These are phyloP conservation scores for Bathelium albidoporum DNA, from an alignment of 495 filamentous ascomycete species.

Conservation along the genomic window DNA sequence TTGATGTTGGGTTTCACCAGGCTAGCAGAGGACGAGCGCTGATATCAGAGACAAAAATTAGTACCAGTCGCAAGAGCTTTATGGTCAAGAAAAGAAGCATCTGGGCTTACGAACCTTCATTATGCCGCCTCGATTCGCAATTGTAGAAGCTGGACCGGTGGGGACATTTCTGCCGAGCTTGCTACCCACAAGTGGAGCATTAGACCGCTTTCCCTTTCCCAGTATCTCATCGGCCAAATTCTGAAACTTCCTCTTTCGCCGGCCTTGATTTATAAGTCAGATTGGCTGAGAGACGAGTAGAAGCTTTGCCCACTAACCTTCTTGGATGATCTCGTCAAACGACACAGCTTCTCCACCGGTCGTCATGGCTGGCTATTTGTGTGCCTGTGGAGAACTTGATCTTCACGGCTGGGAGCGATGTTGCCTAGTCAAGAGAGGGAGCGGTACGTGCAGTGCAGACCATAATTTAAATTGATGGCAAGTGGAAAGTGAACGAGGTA, in stretches of 20 bases:
- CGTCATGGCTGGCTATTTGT: conserved; percentile 20
- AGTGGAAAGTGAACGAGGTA: no score
- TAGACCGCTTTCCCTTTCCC: conserved; percentile 38
- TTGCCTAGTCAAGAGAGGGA: no score
- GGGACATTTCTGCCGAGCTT: conserved; percentile 34
- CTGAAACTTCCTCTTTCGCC: conserved; percentile 22
- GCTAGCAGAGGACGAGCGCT: conserved; percentile 34
- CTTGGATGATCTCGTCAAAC: conserved; percentile 18
- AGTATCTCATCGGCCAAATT: conserved; percentile 58
- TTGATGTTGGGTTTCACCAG: conserved; percentile 36
- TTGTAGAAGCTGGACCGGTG: conserved; percentile 40
- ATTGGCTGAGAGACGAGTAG: background rate
- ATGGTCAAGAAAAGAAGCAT: conserved; percentile 3
- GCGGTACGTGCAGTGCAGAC: no score
- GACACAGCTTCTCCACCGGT: conserved; percentile 5
- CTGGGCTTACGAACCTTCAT: conserved; percentile 50
- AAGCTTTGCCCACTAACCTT: conserved; percentile 5
- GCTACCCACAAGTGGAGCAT: background rate
- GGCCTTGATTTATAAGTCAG: background rate
- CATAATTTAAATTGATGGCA: no score
- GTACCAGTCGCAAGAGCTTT: background rate
- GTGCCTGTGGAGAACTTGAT: no score
- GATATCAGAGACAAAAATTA: background rate
- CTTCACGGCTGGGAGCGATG: background rate
- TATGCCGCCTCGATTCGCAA: conserved; percentile 68